phyloP scores from a whole-genome alignment of 1,284 basidiomycete species.

The Golubevia pallescens region DNA sequence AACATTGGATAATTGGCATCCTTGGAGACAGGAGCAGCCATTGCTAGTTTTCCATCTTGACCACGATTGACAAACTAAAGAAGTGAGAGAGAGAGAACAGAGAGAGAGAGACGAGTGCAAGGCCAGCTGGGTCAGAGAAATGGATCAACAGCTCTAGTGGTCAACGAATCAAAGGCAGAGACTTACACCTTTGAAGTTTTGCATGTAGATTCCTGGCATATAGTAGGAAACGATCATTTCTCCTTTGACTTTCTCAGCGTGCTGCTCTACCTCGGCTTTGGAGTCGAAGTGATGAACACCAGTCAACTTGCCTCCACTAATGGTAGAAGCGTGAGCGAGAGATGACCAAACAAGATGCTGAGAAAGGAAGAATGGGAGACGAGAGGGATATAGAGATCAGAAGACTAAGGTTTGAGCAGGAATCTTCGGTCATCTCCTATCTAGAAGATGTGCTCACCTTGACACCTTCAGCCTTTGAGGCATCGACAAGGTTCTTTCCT shows the following conservation, averaged over 20 bases:
- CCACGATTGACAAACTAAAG: slow-evolving; percentile 7
- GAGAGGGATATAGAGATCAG: too few relatives aligned
- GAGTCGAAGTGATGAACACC: slow-evolving; percentile 30
- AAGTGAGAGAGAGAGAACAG: too few relatives aligned
- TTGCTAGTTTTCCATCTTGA: slow-evolving; percentile 12
- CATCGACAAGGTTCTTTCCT: slow-evolving; percentile 25
- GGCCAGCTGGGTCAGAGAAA: too few relatives aligned
- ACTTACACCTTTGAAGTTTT: slow-evolving; percentile 15
- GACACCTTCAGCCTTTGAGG: slow-evolving; percentile 19
- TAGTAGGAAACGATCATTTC: slow-evolving; percentile 20
- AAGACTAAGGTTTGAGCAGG: too few relatives aligned
- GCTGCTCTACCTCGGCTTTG: slow-evolving; percentile 29
- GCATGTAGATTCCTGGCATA: slow-evolving; percentile 20
- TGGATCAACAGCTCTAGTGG: too few relatives aligned
- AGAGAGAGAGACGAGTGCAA: too few relatives aligned
- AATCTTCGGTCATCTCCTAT: too few relatives aligned
- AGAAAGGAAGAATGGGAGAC: background rate
- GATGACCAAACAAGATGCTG: slow-evolving; percentile 27
- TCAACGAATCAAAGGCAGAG: too few relatives aligned
- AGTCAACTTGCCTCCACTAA: slow-evolving; percentile 18
- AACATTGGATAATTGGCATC: slow-evolving; percentile 12
- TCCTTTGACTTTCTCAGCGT: slow-evolving; percentile 16
- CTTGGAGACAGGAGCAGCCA: slow-evolving; percentile 16
- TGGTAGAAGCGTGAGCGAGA: slow-evolving; percentile 19
- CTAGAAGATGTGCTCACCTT: background rate